Base-by-base conservation (phyloP, 495 filamentous ascomycete genomes). In the Aspergillus campestris region DNA sequence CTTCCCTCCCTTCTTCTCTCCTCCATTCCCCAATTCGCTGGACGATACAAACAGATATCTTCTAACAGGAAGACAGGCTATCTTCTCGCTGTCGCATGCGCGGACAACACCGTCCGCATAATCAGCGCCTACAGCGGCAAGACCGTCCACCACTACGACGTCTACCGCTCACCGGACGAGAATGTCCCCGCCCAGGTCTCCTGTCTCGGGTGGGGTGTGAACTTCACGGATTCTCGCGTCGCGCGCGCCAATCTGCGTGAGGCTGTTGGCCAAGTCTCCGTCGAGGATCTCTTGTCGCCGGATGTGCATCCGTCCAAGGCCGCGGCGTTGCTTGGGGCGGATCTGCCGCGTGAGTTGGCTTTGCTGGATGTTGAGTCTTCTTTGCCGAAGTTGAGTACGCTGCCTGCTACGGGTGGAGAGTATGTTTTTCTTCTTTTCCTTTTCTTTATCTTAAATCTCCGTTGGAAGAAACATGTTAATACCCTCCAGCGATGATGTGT, bases 321-420 rank as follows among this genome's bases (percentile, higher is more conserved):
- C 11, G 49, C 58, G 1, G 53, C 61, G 11, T 55, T 77, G 38
- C 65, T 74, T 18, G 70, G 68, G 38, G 63, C 70, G 0, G 80
- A 91, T 58, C 63, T 95, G n/a, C 87, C 88, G 1, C 70, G 83
- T 33, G 83, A 90, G 50, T 71, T 95, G 30, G 81, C 83, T 6
- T 74, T 85, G 46, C 59, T 94, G 37, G 89, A 94, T 57, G 74
- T 89, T 14, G 87, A 90, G 47, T 79, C 67, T n/a, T 80, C 83
- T 28, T 62, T 95, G 31, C 89, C 89, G 0, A 91, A 85, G 58
- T 67, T 94, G 43, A 86, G 85, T 59, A 74, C 80, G 1, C 59
- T 94, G 30, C 80, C 80, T 5, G 80, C 80, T n/a, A 67, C 61
- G 8, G 66, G 67, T 4, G 53, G 59, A 34, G 66, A 67, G 55